Base-by-base conservation (phyloP, 2,329 filamentous ascomycete genomes). In the Fusarium foetens region DNA sequence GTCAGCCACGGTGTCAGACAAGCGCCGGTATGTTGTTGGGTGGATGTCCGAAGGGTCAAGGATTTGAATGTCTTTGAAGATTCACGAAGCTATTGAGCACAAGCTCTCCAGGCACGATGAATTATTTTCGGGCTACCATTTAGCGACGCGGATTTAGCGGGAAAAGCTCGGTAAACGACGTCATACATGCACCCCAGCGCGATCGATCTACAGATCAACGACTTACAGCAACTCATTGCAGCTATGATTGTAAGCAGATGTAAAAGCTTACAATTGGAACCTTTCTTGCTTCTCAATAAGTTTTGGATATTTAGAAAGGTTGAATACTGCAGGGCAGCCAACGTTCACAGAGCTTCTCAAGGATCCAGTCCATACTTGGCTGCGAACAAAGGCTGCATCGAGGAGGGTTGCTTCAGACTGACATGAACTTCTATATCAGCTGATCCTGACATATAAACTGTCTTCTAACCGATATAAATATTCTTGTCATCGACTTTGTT, bases 91-190 rank as follows among this genome's bases (percentile, higher is more conserved):
- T 66, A 51, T 48, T 66, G 68, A 71, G 69, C 58, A 49, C 11
- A 29, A 68, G 68, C 63, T 72, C 42, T 66, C 69, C 25, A 72
- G 60, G 65, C 69, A 72, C 46, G 39, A 58, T 58, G 23, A 62
- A 42, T 65, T 67, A 45, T 55, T 58, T 70, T 55, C 21, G 55
- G 69, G 8, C 69, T 72, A 66, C 65, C 29, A 38, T 43, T 52
- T 53, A 48, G 29, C 39, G 35, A 35, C 23, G 19, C 33, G 58
- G 33, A 12, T 16, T 23, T 36, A 27, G 42, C 70, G 70, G 70
- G 41, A 63, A 51, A 72, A 67, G 27, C 27, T 31, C 70, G 70
- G 61, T 38, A 70, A 57, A 70, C 59, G 65, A 70, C 69, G 65
- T 72, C 69, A 72, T 58, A 52, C 38, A 70, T 31, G 35, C 29